phyloP scores from a whole-genome alignment of 2,329 filamentous ascomycete genomes.

The Capronia epimyces region DNA sequence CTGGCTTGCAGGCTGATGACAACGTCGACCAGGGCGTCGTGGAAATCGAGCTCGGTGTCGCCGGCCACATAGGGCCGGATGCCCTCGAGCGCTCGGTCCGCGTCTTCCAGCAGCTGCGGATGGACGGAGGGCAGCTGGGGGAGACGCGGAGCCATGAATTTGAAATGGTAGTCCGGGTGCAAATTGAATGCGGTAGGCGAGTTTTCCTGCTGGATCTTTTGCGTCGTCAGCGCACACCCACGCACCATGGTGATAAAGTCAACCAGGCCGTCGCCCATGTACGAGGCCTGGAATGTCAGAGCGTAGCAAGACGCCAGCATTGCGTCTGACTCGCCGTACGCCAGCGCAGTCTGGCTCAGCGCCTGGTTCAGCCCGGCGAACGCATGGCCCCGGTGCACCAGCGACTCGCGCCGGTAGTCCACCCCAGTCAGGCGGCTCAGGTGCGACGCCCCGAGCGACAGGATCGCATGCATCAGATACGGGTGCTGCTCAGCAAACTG shows the following conservation, averaged over 20 bases:
- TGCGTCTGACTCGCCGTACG: constrained; percentile 29
- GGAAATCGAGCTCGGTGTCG: constrained; percentile 28
- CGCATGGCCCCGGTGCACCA: constrained; percentile 61
- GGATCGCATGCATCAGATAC: constrained; percentile 65
- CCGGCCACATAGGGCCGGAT: constrained; percentile 32
- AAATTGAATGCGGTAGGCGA: constrained; percentile 29
- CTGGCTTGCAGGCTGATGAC: constrained; percentile 23
- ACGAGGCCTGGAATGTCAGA: constrained; percentile 34
- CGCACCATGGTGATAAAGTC: constrained; percentile 36
- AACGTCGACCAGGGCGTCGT: constrained; percentile 27
- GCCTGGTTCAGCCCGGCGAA: constrained; percentile 57
- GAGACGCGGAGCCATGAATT: constrained; percentile 26
- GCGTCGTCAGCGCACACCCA: constrained; percentile 33
- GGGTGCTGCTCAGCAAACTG: constrained; percentile 64
- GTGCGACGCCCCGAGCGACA: constrained; percentile 63
- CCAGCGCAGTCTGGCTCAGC: constrained; percentile 33
- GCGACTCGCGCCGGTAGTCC: constrained; percentile 52
- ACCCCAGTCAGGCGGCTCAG: constrained; percentile 41
- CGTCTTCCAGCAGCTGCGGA: constrained; percentile 20
- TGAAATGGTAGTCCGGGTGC: constrained; percentile 26
- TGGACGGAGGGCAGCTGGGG: constrained; percentile 23
- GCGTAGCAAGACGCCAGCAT: constrained; percentile 35
- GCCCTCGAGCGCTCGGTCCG: constrained; percentile 24
- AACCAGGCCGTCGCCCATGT: constrained; percentile 34
- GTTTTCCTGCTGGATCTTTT: constrained; percentile 34